Evolutionary conservation across 2,329 filamentous ascomycete genomes (phyloP).

Genomic region (Shiraia sp.): DNA sequence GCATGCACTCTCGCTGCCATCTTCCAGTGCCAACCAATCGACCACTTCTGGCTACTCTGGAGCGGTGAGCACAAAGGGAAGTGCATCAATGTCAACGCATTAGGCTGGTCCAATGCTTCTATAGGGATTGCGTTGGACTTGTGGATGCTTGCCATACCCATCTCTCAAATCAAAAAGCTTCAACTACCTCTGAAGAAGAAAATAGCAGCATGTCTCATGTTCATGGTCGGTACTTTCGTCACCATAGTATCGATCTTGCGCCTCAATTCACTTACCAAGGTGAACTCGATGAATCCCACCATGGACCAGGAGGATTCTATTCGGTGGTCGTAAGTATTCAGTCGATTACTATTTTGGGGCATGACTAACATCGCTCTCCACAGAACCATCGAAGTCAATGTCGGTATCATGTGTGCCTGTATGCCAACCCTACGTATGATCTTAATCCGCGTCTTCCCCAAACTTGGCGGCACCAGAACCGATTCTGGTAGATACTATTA

Average conservation of each 20-base stretch:
- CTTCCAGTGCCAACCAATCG: conserved; percentile 42
- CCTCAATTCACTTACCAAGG: conserved; percentile 44
- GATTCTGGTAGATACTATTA: background rate
- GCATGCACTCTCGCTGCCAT: conserved; percentile 22
- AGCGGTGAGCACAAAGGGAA: conserved; percentile 28
- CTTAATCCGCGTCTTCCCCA: conserved; percentile 32
- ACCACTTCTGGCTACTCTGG: conserved; percentile 38
- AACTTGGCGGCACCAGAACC: background rate
- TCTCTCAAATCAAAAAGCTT: conserved; percentile 37
- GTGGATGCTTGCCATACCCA: conserved; percentile 40
- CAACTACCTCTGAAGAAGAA: conserved; percentile 43
- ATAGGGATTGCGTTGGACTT: conserved; percentile 39
- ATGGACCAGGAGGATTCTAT: conserved; percentile 41
- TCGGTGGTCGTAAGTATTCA: conserved; percentile 47
- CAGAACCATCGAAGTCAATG: no score
- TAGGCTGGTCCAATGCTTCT: conserved; percentile 39
- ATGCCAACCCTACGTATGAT: conserved; percentile 42
- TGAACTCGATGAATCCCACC: conserved; percentile 35
- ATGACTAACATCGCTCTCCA: conserved; percentile 15
- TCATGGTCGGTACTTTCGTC: conserved; percentile 42
- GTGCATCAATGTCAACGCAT: conserved; percentile 41
- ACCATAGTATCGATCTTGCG: conserved; percentile 31
- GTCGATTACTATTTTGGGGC: no score
- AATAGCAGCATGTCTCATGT: conserved; percentile 43
- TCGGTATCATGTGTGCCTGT: conserved; percentile 33